Base-by-base conservation (phyloP, 2,329 filamentous ascomycete species). In the Bipolaris bicolor region DNA sequence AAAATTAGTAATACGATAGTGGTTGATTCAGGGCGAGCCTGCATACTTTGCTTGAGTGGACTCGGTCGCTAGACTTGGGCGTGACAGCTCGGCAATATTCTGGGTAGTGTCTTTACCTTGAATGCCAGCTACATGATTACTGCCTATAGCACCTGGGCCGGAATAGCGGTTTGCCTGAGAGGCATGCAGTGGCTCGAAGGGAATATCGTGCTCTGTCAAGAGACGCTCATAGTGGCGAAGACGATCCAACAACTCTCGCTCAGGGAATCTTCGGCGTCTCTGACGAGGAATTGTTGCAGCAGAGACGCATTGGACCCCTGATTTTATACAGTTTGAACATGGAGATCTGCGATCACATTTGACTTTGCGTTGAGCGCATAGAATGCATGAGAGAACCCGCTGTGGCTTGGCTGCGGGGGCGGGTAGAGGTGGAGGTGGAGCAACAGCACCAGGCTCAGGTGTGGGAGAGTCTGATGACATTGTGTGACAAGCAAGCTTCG, bases 231-330 rank as follows among this genome's bases (percentile, higher is more conserved):
- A 92, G 48, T 84, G 83, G 52, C 83, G 84, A 20, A 92, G 79
- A n/a, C 88, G 85, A 6, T 90, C 86, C 50, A 91, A 79, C 39
- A 92, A 79, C 55, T 90, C 88, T 68, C 84, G 84, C 75, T 92
- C 90, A 20, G 88, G 85, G 44, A 90, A 86, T 52, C 86, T 85
- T 74, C 69, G 87, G 76, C 68, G 86, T 80, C 71, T 87, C 79
- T 70, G 86, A 75, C 65, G 86, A 78, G 67, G 85, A 78, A 62
- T 84, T 76, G 74, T 68, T 5, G 73, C 67, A 1, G 77, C 75
- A 3, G 79, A 77, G 3, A 82, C 66, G 62, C 75, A 77, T 55
- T 72, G 61, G 13, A 58, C 63, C 1, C 66, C 60, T 22, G 65
- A 54, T 43, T 67, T 75, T 26, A 56, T 60, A 51, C 75, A 77